Base-by-base conservation (phyloP, 2,329 filamentous ascomycete species). In the Ilyonectria sp. region DNA sequence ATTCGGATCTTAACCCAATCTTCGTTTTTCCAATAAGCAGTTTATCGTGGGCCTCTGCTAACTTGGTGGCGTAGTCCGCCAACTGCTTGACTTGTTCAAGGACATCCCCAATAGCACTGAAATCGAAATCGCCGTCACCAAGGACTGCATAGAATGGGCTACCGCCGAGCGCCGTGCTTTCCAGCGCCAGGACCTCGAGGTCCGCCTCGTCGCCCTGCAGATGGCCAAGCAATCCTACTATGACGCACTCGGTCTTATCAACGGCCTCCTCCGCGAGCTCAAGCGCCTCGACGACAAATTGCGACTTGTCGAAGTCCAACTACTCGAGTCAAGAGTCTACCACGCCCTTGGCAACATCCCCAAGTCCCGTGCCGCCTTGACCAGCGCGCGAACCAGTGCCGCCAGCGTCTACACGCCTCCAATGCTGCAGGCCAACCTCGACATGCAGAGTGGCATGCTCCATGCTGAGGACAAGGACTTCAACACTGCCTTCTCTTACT, bases 61-160 rank as follows among this genome's bases (percentile, higher is more conserved):
- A 75, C 66, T 57, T 52, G 47, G 63, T 63, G 61, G 69, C 56
- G 60, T 60, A 98, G 96, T 99, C 75, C 95, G 96, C 76, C 94
- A 98, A 84, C 91, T 99, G 29, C 93, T 99, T 81, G 96, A 99
- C 82, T 91, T 98, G 81, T 96, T 98, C 87, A 91, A 93, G 77
- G 90, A 93, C 78, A 98, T 98, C 76, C 96, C 97, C 77, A 93
- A 98, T 84, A 96, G 94, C 76, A 93, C 93, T 86, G 96, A 99
- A 81, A 93, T 92, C 79, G 96, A 99, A 85, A 94, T 97, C 81
- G 86, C 91, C 81, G 94, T 98, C 77, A 99, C 96, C 78, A 97
- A 97, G 84, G 97, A 96, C 84, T 98, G 94, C 86, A 99, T 99
- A 90, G 95, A 98, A 85, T 99, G 96, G 96, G 96, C 96, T 55